These are phyloP conservation scores for Udeniomyces megalosporus DNA, from an alignment of 768 basidiomycete genomes.

Conservation along the genomic window DNA sequence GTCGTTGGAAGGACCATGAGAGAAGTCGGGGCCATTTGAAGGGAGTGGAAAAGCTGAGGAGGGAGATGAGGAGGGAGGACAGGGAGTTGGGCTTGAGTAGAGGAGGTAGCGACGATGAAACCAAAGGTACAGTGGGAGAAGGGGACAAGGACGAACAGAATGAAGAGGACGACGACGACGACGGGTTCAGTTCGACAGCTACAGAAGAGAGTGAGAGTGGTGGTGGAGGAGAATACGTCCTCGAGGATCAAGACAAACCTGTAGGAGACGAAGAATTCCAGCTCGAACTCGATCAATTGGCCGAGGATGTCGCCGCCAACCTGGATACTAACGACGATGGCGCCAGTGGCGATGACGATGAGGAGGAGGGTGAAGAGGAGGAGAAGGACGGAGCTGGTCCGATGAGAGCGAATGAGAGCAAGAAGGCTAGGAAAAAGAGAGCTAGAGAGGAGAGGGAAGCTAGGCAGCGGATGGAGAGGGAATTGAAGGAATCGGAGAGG, in stretches of 20 bases:
- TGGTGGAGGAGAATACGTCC: background rate
- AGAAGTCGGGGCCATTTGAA: constrained; percentile 84
- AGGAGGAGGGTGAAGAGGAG: background rate
- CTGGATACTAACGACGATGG: constrained; percentile 8
- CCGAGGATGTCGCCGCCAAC: constrained; percentile 1
- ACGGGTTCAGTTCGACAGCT: background rate
- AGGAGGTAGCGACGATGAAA: constrained; percentile 24
- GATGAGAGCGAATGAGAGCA: constrained; percentile 9
- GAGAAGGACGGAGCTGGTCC: constrained; percentile 4
- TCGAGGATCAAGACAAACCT: background rate
- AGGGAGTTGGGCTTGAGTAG: constrained; percentile 43
- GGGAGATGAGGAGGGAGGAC: constrained; percentile 62
- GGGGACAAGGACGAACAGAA: constrained; percentile 26
- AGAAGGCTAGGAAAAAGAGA: constrained; percentile 12
- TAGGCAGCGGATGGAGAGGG: background rate
- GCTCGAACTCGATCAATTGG: background rate
- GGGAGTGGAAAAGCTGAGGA: constrained; percentile 61
- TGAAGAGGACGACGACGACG: constrained; percentile 15
- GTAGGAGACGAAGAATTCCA: constrained; percentile 8
- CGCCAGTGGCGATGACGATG: background rate
- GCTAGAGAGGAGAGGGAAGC: constrained; percentile 2
- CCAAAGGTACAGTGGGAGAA: too few relatives aligned
- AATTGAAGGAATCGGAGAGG: background rate
- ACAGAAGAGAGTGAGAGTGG: constrained; percentile 14
- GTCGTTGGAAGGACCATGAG: constrained; percentile 92